phyloP scores from a whole-genome alignment of 2,329 filamentous ascomycete genomes.

The Colletotrichum theobromicola region DNA sequence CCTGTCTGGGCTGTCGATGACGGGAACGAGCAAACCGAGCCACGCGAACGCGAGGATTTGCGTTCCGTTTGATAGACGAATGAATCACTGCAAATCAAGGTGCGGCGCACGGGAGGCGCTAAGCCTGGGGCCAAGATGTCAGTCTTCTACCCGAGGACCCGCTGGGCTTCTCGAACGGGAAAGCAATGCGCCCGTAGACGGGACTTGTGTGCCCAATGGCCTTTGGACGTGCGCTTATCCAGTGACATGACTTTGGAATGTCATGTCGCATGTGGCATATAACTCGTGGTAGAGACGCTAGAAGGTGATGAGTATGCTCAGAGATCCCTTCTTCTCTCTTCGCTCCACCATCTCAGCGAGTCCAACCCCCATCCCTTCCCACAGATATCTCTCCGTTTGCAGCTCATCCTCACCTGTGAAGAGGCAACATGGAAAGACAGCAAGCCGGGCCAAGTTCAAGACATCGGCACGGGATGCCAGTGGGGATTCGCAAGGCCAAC shows the following conservation, averaged over 20 bases:
- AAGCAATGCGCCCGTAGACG: conserved; percentile 1
- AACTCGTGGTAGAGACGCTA: not conserved
- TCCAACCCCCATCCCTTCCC: fast-evolving
- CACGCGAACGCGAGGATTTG: not conserved
- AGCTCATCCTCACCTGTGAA: not conserved
- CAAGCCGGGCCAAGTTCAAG: not conserved
- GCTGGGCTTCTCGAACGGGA: conserved; percentile 4
- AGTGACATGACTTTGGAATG: not conserved
- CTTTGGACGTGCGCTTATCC: not conserved
- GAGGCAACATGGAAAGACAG: not conserved
- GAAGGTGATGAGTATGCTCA: not conserved
- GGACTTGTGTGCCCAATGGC: not conserved
- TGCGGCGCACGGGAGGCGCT: conserved; percentile 5
- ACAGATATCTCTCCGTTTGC: not conserved
- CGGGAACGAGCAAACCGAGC: not conserved
- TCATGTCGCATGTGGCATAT: not conserved
- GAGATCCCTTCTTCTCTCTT: not conserved
- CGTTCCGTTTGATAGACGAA: not conserved
- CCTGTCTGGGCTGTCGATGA: not conserved
- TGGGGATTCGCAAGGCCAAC: not conserved
- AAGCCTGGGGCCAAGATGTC: conserved; percentile 8
- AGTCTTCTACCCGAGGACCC: conserved; percentile 7
- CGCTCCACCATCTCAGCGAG: not conserved
- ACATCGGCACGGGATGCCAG: not conserved
- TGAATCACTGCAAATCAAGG: not conserved